Evolutionary conservation across 139 green algal genomes (phyloP), one percentile per base, ranked within the genome.

Genomic region (Chlamydomonas eustigma): DNA sequence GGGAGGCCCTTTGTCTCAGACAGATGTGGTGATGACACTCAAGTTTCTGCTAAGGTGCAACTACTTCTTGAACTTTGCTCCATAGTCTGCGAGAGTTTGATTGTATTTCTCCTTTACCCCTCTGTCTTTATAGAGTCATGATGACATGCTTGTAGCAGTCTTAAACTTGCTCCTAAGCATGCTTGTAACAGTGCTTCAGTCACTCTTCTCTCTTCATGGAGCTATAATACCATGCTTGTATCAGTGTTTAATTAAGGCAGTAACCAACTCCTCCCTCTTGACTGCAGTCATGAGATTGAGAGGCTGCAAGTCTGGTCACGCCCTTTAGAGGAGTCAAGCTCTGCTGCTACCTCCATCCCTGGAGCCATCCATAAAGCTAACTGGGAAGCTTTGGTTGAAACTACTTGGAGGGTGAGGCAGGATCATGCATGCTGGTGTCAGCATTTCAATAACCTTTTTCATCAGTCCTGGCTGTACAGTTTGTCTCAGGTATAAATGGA

Each of bases 261-360:
- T 58, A 58, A 18, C 44, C 44, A 58, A 58, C 44, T 18, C 44
- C 44, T 58, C 44, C 44, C 12, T 58, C 12, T 58, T 18, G 12
- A 18, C 44, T 58, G 44, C 44, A 58, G 44, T 18, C 44, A 58
- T 58, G 44, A 58, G 44, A 58, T 58, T 2, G 81, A 94, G 51
- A 80, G 91, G 30, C 81, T 94, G 65, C 71, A 80, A 2, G 85
- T 88, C 38, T 87, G 86, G 80, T 70, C 71, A 5, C 64, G 76
- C 25, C 78, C 80, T 34, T 35, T 63, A 25, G 50, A 32, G n/a
- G n/a, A n/a, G n/a, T n/a, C n/a, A n/a, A n/a, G n/a, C n/a, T n/a
- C n/a, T 18, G 44, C 18, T 18, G 18, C 44, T 12, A 18, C 44
- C 44, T 18, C 44, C 44, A 58, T 18, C 12, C 18, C 44, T 58